Base-by-base conservation (phyloP, 2,329 filamentous ascomycete genomes). In the Cytospora leucostoma region DNA sequence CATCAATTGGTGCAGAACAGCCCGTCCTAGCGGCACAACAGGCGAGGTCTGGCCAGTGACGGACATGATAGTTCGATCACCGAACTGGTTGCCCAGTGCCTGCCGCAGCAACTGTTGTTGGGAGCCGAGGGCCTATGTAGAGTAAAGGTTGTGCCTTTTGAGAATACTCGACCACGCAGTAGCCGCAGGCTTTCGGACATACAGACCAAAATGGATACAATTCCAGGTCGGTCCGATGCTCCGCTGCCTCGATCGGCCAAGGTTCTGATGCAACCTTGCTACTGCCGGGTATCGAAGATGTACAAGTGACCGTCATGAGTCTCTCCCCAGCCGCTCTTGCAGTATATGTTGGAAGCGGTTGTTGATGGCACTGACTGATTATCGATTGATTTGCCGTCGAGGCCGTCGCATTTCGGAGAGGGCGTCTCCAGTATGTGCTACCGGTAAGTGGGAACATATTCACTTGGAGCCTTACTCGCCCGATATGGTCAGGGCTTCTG, bases 241-340 rank as follows among this genome's bases (percentile, higher is more conserved):
- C 27, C 27, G 27, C 27, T 27, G 27, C 27, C 27, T 21, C 13
- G 44, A 21, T 2, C 19, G 49, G 33, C 34, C 37, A 34, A 52
- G 17, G 54, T 54, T 38, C 17, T 21, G 51, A 33, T 15, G 47
- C 19, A 32, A 7, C 32, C 44, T n/a, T 33, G 34, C 38, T 34
- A 44, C 38, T 55, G 38, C 51, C 51, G 40, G 13, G 50, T 55
- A 33, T 38, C 59, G 51, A 55, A 37, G 38, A 8, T 12, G 33
- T 10, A 34, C 50, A 17, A 37, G 15, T 53, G 57, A 27, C 49
- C 37, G 38, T 38, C 44, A 58, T 44, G 38, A 53, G n/a, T 53
- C 33, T 54, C 27, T 17, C 38, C 19, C 21, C 51, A 55, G 58
- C 38, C 32, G 50, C 50, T 33, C 51, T 54, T 32, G 19, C 51